These are phyloP conservation scores for Colletotrichum sansevieriae DNA, from an alignment of 2,329 filamentous ascomycete species.

Conservation along the genomic window DNA sequence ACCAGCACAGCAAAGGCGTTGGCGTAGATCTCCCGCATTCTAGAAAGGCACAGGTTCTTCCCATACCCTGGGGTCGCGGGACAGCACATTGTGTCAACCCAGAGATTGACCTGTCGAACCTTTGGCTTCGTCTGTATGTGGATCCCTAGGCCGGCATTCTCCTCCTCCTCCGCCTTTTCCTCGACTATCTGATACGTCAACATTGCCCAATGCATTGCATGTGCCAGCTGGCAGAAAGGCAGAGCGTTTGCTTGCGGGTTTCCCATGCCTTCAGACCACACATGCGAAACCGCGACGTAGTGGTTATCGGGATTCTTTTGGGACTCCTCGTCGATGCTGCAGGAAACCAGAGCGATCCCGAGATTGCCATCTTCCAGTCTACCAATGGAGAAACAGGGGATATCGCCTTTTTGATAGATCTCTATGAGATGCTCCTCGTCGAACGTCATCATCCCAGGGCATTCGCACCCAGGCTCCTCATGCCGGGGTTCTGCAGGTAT, in stretches of 20 bases:
- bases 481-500: slow-evolving; percentile 17
- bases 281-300: slow-evolving; percentile 26
- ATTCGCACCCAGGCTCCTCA: slow-evolving; percentile 2
- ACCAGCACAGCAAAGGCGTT: slow-evolving; percentile 30
- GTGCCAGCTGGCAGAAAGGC: slow-evolving; percentile 23
- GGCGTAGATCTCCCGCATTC: slow-evolving; percentile 31
- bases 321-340: slow-evolving; percentile 16
- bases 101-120: neutral
- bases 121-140: slow-evolving; percentile 9
- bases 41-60: slow-evolving; percentile 20
- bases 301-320: slow-evolving; percentile 18
- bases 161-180: neutral
- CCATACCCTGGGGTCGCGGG: slow-evolving; percentile 12
- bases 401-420: slow-evolving; percentile 16
- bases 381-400: slow-evolving; percentile 28
- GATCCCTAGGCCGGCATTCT: neutral
- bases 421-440: slow-evolving; percentile 18
- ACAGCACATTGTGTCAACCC: slow-evolving; percentile 30
- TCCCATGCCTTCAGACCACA: slow-evolving; percentile 29
- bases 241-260: slow-evolving; percentile 13
- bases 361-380: slow-evolving; percentile 17
- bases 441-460: slow-evolving; percentile 25
- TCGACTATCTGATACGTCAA: slow-evolving; percentile 20
- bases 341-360: neutral
- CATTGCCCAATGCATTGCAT: slow-evolving; percentile 13